Base-by-base conservation (phyloP, 306 rosid genomes). In the Cucurbita maxima region DNA sequence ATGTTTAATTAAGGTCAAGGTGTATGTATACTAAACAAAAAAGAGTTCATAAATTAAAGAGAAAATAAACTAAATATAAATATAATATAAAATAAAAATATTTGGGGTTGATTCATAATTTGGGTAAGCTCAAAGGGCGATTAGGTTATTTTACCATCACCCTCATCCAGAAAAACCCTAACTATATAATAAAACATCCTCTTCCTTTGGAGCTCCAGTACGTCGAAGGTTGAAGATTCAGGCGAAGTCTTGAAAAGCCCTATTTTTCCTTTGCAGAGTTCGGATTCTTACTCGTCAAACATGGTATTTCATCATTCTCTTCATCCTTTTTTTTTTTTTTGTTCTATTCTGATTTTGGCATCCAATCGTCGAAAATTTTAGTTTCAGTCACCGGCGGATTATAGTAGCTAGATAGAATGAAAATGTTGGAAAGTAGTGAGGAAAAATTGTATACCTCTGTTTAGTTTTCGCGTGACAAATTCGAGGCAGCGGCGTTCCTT, bases 91-190 rank as follows among this genome's bases (percentile, higher is more conserved):
- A 25, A 22, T 0, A 0, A 22, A 25, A 1, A 30, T 30, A 30
- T 40, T 67, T 47, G 41, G 73, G 73, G 44, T 13, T 36, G 10
- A 69, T 25, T 69, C 58, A 48, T 14, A 48, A 25, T 47, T 69
- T 7, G 12, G 36, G 56, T 3, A 22, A 48, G 30, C 44, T 69
- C 14, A 8, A 40, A 48, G 73, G 73, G 9, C 44, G 73, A 48
- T 14, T 0, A 48, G 3, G 44, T 69, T 47, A 67, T 48, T 43
- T 67, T 16, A 4, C 73, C 6, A 12, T 12, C 53, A 8, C 20
- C 57, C 58, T 19, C 57, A 7, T 69, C 48, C 73, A 47, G 20
- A 22, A 64, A 30, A 69, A 69, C 73, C 73, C 73, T 69, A 69
- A 25, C 7, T 69, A 69, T 69, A 69, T 22, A 69, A 47, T 0